Conservation (phyloP, 805 yeast species). For the Jamesozyma gamospora region DNA sequence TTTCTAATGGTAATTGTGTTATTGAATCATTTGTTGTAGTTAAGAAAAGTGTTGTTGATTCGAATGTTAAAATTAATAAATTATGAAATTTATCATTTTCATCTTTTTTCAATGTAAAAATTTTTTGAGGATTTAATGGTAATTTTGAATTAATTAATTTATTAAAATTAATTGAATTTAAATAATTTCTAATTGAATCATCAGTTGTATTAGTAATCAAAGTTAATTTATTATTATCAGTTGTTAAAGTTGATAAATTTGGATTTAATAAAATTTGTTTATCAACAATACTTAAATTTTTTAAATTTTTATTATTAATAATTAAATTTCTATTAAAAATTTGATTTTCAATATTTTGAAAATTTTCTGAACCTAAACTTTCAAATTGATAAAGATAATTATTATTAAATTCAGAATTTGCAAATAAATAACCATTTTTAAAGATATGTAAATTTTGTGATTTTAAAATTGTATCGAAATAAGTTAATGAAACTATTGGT, state of each 20-base stretch:
- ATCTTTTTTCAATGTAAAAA: conserved; percentile 51
- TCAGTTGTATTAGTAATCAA: conserved; percentile 25
- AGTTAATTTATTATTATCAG: conserved; percentile 6
- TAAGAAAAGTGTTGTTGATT: conserved; percentile 17
- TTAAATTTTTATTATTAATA: conserved; percentile 25
- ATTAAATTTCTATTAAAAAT: conserved; percentile 15
- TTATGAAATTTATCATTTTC: conserved; percentile 20
- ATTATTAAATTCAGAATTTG: conserved; percentile 52
- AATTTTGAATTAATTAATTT: conserved; percentile 67
- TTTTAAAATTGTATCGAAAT: conserved; percentile 68
- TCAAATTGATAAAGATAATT: conserved; percentile 72
- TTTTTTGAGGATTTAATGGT: conserved; percentile 51
- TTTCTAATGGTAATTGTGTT: conserved; percentile 54
- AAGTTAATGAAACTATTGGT: conserved; percentile 40
- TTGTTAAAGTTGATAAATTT: conserved; percentile 26
- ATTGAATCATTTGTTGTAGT: conserved; percentile 42
- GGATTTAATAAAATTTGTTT: conserved; percentile 42
- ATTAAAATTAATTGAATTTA: conserved; percentile 49
- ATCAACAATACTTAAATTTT: conserved; percentile 52
- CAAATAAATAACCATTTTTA: conserved; percentile 67
- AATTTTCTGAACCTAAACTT: conserved; percentile 47
- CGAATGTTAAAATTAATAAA: conserved; percentile 18
- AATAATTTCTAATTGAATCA: conserved; percentile 34
- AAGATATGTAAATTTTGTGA: conserved; percentile 49
- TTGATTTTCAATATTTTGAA: background rate